Base-by-base conservation (phyloP, 2,329 filamentous ascomycete species). In the Ramularia collo-cygni region DNA sequence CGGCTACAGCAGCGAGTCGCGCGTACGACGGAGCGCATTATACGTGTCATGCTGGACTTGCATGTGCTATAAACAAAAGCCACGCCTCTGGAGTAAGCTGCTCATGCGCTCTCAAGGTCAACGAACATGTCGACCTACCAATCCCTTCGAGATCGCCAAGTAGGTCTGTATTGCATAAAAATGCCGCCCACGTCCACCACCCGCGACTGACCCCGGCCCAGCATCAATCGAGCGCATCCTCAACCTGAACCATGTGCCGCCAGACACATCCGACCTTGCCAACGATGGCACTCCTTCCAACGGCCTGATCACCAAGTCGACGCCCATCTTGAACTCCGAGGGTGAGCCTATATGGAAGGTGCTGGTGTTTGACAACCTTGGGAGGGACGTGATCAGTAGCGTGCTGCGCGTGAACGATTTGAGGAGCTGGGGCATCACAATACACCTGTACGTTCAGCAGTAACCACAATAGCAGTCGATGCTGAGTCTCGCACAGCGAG, bases 281-380 rank as follows among this genome's bases (percentile, higher is more conserved):
- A 75, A 85, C 44, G 83, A 88, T 42, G 62, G 73, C 28, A 68
- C 76, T 32, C 70, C 76, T 40, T 58, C 64, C 21, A 81, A 81
- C 57, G 81, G 79, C 36, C 65, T 82, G 8, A 68, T 82, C 40
- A 74, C 81, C 39, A 77, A 83, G 15, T 76, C 81, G 27, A 81
- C 81, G n/a, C 83, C 86, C 12, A 84, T 95, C 38, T 70, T 95
- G 46, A 88, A 88, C 53, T 75, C 85, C 33, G 83, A 93, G 54
- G 88, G 89, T 48, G 86, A 94, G 57, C 89, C 90, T 1, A 89
- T 95, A 68, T 96, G 90, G 90, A 96, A 96, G 64, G 85, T 96
- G 5, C 71, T 98, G 37, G 87, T 98, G 8, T 96, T 98, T 60
- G 93, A 98, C 64, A 84, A 90, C 53, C 67, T 83, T 54, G 92